phyloP scores from a whole-genome alignment of 192 early-diverging fungal genomes.

The Backusella sp. region DNA sequence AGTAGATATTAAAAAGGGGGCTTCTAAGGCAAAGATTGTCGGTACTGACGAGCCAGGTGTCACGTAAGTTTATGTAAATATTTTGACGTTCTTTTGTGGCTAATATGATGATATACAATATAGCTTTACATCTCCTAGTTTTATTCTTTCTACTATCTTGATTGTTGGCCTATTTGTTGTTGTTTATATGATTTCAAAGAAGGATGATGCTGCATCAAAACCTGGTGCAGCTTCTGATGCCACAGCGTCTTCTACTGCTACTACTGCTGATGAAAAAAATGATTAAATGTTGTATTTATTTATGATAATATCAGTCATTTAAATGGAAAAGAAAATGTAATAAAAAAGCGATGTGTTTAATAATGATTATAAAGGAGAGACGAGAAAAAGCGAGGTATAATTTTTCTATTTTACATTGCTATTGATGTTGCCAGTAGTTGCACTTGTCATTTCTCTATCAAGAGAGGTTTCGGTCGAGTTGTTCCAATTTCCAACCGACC shows the following conservation, averaged over 20 bases:
- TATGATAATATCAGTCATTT: too few species aligned
- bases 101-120: background rate
- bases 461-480: background rate
- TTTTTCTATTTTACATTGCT: background rate
- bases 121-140: conserved; percentile 6
- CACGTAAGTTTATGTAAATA: background rate
- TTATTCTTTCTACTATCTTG: background rate
- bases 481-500: conserved; percentile 46
- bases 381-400: background rate
- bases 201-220: background rate
- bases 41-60: background rate
- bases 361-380: background rate
- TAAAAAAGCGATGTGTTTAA: too few species aligned
- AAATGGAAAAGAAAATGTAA: too few species aligned
- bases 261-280: background rate
- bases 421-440: background rate
- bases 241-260: background rate
- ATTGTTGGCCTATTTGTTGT: background rate
- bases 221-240: background rate
- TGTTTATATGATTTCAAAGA: background rate
- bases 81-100: too few species aligned
- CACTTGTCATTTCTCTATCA: conserved; percentile 3
- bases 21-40: background rate
- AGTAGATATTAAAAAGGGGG: conserved; percentile 45
- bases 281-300: background rate